These are phyloP conservation scores for Melampsora americana DNA, from an alignment of 1,284 basidiomycete species.

Conservation along the genomic window DNA sequence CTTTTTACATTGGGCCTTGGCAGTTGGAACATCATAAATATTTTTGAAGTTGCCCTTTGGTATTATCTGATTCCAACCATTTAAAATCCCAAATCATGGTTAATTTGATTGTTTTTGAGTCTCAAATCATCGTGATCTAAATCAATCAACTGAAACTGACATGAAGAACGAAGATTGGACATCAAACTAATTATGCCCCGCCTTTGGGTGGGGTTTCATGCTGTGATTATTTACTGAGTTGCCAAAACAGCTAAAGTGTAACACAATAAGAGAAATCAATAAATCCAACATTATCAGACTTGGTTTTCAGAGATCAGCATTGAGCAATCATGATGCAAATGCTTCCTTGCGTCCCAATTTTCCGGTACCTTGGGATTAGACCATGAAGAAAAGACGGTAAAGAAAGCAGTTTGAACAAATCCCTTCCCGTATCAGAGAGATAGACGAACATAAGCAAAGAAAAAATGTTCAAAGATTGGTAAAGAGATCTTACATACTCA, in stretches of 20 bases:
- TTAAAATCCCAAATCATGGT: neutral
- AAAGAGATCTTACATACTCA: slow-evolving; percentile 34
- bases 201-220: slow-evolving; percentile 28
- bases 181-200: neutral
- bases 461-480: neutral
- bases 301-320: neutral
- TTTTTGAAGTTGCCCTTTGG: slow-evolving; percentile 32
- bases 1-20: slow-evolving; percentile 6
- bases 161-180: slow-evolving; percentile 24
- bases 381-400: too few relatives aligned
- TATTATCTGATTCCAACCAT: too few relatives aligned
- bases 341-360: slow-evolving; percentile 39
- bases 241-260: slow-evolving; percentile 26
- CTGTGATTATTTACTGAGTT: slow-evolving; percentile 26
- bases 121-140: neutral
- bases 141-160: slow-evolving; percentile 7
- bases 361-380: too few relatives aligned
- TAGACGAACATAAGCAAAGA: neutral
- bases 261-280: slow-evolving; percentile 6
- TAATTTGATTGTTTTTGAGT: neutral
- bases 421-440: neutral
- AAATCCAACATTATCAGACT: neutral
- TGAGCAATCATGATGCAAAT: neutral
- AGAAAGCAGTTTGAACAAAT: too few relatives aligned
- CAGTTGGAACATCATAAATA: slow-evolving; percentile 23